Base-by-base conservation (phyloP, 176 grass and related monocot genomes). In the Triticum aestivum region DNA sequence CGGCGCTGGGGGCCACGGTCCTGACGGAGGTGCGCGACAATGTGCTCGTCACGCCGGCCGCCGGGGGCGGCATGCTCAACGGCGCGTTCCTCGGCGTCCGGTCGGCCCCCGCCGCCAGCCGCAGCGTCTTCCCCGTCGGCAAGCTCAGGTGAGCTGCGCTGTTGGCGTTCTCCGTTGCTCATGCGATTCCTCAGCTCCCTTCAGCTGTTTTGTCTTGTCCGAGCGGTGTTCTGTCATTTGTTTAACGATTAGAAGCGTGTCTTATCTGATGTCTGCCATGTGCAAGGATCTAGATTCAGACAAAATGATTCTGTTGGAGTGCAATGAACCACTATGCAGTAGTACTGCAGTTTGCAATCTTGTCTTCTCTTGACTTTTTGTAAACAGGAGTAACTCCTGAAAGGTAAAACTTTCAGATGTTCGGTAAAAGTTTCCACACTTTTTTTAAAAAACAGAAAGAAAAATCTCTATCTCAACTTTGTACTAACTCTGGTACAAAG, bases 11-110 rank as follows among this genome's bases (percentile, higher is more conserved):
- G 18, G 80, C 87, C 64, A 91, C 74, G 51, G 61, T 94, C 38
- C 86, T 97, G 65, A 73, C 75, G 56, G 85, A 89, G 32, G 91
- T 97, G 56, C 58, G 79, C 30, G 78, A 65, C 79, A 93, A 91
- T 86, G 79, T 94, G 65, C 15, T 91, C 72, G 47, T 97, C 32
- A 93, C 95, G 71, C 82, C 92, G 30, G 90, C 87, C 2, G 24
- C 69, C 65, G 92, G 92, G 3, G 86, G 69, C 9, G 92, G 89
- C 41, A 17, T 90, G 39, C 88, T 75, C 11, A 91, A 71, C 37
- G 95, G 90, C 33, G 92, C 92, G 0, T 97, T 94, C 87, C 70
- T 97, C 56, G 92, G 95, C 79, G 82, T 94, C 10, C 87, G 62
- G n/a, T 91, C 89, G 0, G 84, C 87, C 0, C 84, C 84, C 42